Conservation (phyloP, 176 grass and related monocot genomes). For the Puccinellia tenuiflora region DNA sequence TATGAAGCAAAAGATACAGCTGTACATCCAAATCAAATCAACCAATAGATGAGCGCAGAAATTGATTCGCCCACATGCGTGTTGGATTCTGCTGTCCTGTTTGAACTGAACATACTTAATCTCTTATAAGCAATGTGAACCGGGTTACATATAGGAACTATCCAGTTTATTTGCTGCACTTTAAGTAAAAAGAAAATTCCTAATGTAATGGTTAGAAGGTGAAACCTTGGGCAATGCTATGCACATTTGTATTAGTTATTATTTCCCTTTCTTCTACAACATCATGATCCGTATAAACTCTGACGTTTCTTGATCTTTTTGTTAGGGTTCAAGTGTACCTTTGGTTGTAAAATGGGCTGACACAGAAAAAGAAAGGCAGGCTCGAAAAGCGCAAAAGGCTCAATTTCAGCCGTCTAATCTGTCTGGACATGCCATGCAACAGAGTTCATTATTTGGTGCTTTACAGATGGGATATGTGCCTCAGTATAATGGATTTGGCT, state of each 20-base stretch:
- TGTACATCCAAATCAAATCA: neutral
- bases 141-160: neutral
- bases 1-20: neutral
- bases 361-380: slow-evolving; percentile 96
- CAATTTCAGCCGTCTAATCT: slow-evolving; percentile 66
- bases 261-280: neutral
- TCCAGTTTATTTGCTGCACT: neutral
- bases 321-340: slow-evolving; percentile 90
- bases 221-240: neutral
- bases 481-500: slow-evolving; percentile 90
- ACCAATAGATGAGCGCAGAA: neutral
- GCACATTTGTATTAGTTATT: neutral
- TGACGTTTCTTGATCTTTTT: slow-evolving; percentile 16
- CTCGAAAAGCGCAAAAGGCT: slow-evolving; percentile 84
- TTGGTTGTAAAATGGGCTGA: slow-evolving; percentile 99
- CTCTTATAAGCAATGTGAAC: neutral
- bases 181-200: neutral
- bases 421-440: slow-evolving; percentile 71
- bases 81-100: neutral
- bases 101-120: neutral
- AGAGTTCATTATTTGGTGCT: slow-evolving; percentile 80
- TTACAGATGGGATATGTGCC: slow-evolving; percentile 88
- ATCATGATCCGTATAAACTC: neutral
- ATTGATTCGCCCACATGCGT: neutral
- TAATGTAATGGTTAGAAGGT: neutral